Base-by-base conservation (phyloP, 352 stramenopile species). In the Phytopythium mirpurense region DNA sequence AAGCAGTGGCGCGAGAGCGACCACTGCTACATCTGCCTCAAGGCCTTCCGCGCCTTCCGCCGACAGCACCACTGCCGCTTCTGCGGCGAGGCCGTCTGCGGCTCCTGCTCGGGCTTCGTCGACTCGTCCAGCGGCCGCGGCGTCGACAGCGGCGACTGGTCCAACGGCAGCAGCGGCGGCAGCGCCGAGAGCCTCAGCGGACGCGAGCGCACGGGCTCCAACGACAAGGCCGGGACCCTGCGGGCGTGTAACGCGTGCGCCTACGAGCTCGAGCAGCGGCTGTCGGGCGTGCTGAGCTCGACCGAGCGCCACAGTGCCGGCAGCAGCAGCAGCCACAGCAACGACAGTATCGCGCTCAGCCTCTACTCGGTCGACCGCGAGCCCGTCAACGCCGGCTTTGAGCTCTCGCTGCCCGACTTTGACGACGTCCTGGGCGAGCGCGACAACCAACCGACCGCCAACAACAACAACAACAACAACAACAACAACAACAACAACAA, bases 31-130 rank as follows among this genome's bases (percentile, higher is more conserved):
- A 38, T 83, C 38, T 90, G 78, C 36, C 54, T 74, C 35, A 84
- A 84, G 63, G 63, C 59, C 18, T 88, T 88, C 54, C 71, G 74
- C 27, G 67, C 74, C 10, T 88, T 92, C 57, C 68, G 77, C 3
- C 67, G 65, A 45, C 77, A 71, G 44, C 72, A 90, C 54, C 76
- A 88, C 62, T 90, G 79, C 45, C 79, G 79, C 1, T 74, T 90
- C 42, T 90, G 79, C 51, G 79, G 76, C 14, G 74, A 86, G 52
- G 70, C 73, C 4, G 71, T 90, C 16, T 90, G 76, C 49, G 68
- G 62, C 34, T 70, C 68, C 16, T 90, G 79, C 56, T 89, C 75
- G 8, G 68, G 72, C 24, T 82, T 81, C 27, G 61, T 87, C 31
- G 64, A 86, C 38, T 60, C 74, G 59, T 51, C 57, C 81, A 57